These are phyloP conservation scores for Flaveria trinervia DNA, from an alignment of 129 eudicot species.

Conservation along the genomic window DNA sequence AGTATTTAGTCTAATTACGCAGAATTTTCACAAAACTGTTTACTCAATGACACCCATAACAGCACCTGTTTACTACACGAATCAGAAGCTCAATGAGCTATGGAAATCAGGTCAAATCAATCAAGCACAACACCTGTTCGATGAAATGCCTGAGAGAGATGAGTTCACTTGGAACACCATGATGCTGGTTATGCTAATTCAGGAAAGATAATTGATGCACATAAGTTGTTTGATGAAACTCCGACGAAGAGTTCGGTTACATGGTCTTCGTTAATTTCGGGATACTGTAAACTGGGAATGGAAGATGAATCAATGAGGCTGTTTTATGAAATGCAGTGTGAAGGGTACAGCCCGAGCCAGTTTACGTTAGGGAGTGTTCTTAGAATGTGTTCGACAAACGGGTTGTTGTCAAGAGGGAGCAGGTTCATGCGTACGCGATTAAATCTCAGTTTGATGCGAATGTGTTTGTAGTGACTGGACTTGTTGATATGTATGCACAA, in stretches of 20 bases:
- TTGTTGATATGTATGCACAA: slow-evolving; percentile 80
- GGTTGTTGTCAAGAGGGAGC: slow-evolving; percentile 59
- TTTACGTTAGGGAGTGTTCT: slow-evolving; percentile 73
- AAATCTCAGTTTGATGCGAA: slow-evolving; percentile 56
- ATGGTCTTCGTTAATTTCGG: slow-evolving; percentile 78
- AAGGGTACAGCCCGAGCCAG: slow-evolving; percentile 59
- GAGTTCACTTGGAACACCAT: slow-evolving; percentile 72
- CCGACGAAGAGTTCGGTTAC: slow-evolving; percentile 62
- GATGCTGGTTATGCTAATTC: slow-evolving; percentile 59
- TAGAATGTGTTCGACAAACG: slow-evolving; percentile 55
- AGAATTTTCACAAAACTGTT: slow-evolving; percentile 26
- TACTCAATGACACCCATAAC: slow-evolving; percentile 19
- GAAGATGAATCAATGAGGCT: slow-evolving; percentile 53
- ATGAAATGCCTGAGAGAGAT: slow-evolving; percentile 63
- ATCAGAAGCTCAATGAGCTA: slow-evolving; percentile 46
- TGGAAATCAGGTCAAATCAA: slow-evolving; percentile 51
- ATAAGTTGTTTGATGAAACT: slow-evolving; percentile 49
- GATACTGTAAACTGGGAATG: slow-evolving; percentile 56
- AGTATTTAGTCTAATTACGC: background rate
- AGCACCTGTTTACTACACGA: slow-evolving; percentile 33
- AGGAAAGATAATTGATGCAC: slow-evolving; percentile 55
- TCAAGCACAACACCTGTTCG: slow-evolving; percentile 67
- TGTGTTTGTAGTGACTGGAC: slow-evolving; percentile 66
- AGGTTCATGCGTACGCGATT: slow-evolving; percentile 55
- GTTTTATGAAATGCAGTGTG: slow-evolving; percentile 57